Conservation (phyloP, 78 protist species). For the Guillardia theta region DNA sequence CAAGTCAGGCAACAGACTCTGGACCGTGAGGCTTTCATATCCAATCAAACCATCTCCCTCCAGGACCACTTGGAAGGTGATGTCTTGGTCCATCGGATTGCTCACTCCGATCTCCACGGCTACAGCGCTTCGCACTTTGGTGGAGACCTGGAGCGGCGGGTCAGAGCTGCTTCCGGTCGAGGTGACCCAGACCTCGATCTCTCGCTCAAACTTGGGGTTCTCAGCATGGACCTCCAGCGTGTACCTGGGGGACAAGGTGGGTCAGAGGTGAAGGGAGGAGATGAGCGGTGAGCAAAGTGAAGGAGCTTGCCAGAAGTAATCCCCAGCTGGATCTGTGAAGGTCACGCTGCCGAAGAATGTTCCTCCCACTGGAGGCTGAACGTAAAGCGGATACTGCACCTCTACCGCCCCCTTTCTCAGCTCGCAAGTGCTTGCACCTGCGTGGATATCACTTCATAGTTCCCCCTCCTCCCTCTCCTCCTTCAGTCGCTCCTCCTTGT, state of each 20-base stretch:
- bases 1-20: no score
- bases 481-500: no score
- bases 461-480: background rate
- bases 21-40: background rate
- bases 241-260: no score
- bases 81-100: background rate
- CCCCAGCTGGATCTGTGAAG: constrained; percentile 57
- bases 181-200: no score
- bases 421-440: no score
- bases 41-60: constrained; percentile 45
- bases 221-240: constrained; percentile 47
- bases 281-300: no score
- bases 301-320: constrained; percentile 71
- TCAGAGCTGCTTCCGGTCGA: no score
- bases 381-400: background rate
- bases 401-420: no score
- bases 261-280: no score
- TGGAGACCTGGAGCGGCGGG: background rate
- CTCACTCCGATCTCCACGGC: constrained; percentile 48
- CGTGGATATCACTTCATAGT: no score
- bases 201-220: constrained; percentile 56
- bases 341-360: constrained; percentile 54
- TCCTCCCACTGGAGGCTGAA: background rate
- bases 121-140: constrained; percentile 44
- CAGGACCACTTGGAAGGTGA: constrained; percentile 19